Conservation (phyloP, 768 basidiomycete species). For the Lactarius trivialis region DNA sequence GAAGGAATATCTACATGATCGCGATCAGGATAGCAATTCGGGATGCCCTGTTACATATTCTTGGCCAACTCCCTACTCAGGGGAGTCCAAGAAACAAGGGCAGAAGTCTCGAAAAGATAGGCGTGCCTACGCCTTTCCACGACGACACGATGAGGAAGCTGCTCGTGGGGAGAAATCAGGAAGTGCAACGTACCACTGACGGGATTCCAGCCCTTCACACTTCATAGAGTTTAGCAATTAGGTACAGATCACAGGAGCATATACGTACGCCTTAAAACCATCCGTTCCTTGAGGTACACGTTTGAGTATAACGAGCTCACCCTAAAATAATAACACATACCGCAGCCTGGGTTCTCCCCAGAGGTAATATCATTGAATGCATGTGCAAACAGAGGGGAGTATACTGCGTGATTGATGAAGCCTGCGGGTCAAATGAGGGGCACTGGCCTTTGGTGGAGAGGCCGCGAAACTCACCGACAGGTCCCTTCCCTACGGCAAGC, state of each 20-base stretch:
- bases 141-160: too few relatives aligned
- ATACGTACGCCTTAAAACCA: constrained; percentile 25
- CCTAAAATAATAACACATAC: constrained; percentile 1
- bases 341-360: constrained; percentile 25
- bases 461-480: constrained; percentile 24
- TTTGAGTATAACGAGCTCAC: background rate
- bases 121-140: constrained; percentile 26
- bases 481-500: constrained; percentile 30
- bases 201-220: constrained; percentile 25
- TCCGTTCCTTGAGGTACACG: constrained; percentile 15
- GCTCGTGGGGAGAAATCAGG: background rate
- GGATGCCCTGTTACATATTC: too few relatives aligned
- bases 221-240: constrained; percentile 3
- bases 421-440: constrained; percentile 7
- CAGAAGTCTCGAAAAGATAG: constrained; percentile 26
- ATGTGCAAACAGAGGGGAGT: constrained; percentile 19
- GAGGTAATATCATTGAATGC: constrained; percentile 28
- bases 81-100: constrained; percentile 26
- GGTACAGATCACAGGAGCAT: background rate
- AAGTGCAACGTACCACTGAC: constrained; percentile 21
- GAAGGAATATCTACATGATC: too few relatives aligned
- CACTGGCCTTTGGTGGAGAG: background rate
- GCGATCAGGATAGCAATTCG: too few relatives aligned
- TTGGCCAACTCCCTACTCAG: background rate
- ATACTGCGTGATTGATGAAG: constrained; percentile 53